phyloP scores from a whole-genome alignment of 2,329 filamentous ascomycete species.

The Exophiala alcalophila region DNA sequence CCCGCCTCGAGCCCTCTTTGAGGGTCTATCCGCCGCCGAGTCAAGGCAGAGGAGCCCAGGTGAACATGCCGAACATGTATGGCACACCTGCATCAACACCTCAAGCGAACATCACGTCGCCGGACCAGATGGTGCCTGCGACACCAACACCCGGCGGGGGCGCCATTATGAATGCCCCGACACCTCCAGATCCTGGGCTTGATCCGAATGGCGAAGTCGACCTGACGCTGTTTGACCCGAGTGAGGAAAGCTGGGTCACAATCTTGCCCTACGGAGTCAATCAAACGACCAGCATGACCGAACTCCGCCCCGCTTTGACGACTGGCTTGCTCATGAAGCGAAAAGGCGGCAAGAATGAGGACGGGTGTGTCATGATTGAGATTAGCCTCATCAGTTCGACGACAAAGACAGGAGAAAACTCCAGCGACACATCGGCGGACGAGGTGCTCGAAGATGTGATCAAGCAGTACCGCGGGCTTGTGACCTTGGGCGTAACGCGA shows the following conservation, averaged over 20 bases:
- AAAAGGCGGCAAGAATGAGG: conserved; percentile 40
- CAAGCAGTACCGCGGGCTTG: conserved; percentile 45
- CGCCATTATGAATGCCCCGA: conserved; percentile 29
- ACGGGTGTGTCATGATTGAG: conserved; percentile 41
- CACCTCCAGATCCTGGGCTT: conserved; percentile 23
- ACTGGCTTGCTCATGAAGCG: conserved; percentile 49
- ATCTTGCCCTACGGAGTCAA: conserved; percentile 52
- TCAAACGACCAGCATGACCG: conserved; percentile 41
- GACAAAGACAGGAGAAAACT: conserved; percentile 20
- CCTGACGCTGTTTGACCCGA: conserved; percentile 55
- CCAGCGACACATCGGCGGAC: conserved; percentile 26
- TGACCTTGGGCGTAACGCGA: conserved; percentile 42
- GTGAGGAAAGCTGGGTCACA: conserved; percentile 60
- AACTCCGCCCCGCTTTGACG: conserved; percentile 41
- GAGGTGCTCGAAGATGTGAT: conserved; percentile 42
- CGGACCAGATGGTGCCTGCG: conserved; percentile 43
- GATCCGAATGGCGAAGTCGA: conserved; percentile 48
- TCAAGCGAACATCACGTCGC: conserved; percentile 33
- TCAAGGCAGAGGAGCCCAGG: conserved; percentile 7
- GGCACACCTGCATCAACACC: conserved; percentile 31
- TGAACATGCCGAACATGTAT: conserved; percentile 19
- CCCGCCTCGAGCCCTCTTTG: conserved; percentile 16
- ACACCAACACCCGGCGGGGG: conserved; percentile 34
- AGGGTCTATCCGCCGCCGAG: conserved; percentile 5
- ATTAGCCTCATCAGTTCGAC: conserved; percentile 42